phyloP scores from a whole-genome alignment of 305 asterid genomes.

The Fraxinus sp. region DNA sequence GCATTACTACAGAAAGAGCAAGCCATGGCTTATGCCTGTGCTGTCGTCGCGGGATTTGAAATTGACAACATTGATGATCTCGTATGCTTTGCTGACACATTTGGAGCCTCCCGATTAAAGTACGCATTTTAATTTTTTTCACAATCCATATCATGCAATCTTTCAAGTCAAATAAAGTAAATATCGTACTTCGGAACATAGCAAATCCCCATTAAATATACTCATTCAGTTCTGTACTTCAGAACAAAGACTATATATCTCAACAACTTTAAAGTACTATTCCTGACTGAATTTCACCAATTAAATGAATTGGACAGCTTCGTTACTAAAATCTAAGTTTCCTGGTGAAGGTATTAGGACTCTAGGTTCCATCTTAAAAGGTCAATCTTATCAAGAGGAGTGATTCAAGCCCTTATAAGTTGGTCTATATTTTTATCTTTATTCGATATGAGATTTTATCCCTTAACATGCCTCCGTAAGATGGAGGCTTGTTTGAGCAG shows the following conservation, averaged over 20 bases:
- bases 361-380: neutral
- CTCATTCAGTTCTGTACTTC: neutral
- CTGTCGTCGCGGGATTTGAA: constrained; percentile 83
- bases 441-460: too few species aligned
- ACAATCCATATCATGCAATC: neutral
- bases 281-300: neutral
- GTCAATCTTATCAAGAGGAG: neutral
- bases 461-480: neutral
- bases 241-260: neutral
- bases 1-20: constrained; percentile 77
- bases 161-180: neutral
- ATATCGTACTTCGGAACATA: neutral
- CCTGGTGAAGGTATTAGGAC: neutral
- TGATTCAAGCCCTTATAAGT: neutral
- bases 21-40: constrained; percentile 93
- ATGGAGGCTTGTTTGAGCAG: neutral
- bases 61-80: constrained; percentile 68
- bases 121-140: constrained; percentile 15
- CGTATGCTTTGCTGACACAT: constrained; percentile 64
- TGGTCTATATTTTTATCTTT: too few species aligned
- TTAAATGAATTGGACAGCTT: neutral
- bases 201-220: neutral
- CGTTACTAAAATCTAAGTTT: neutral
- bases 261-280: neutral
- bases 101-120: constrained; percentile 84